A percentile compares a stretch with the other conserved stretches of the same genome.
phyloP scores from a whole-genome alignment of 1,284 basidiomycete species.

The Puccinia triticina region DNA sequence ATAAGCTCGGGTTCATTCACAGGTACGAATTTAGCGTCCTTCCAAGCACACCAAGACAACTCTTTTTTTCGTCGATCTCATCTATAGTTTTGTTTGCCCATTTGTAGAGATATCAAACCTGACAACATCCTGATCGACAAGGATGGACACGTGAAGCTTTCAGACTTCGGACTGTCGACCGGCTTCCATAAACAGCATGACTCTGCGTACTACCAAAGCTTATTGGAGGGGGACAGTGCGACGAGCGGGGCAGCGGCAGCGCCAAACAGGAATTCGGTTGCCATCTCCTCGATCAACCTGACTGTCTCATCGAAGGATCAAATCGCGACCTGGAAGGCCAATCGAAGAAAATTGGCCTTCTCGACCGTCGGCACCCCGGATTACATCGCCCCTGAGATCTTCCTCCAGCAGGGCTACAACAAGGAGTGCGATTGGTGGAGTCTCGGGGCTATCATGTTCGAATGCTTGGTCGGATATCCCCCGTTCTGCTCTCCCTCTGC shows the following conservation, averaged over 20 bases:
- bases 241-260: slow-evolving; percentile 19
- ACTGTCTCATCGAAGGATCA: slow-evolving; percentile 90
- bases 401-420: slow-evolving; percentile 94
- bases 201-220: slow-evolving; percentile 88
- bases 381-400: slow-evolving; percentile 99
- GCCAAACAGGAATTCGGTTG: slow-evolving; percentile 76
- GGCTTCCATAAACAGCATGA: slow-evolving; percentile 95
- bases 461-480: slow-evolving; percentile 92
- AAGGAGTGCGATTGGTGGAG: slow-evolving; percentile 94
- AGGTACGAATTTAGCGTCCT: slow-evolving; percentile 66
- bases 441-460: slow-evolving; percentile 90
- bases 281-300: slow-evolving; percentile 91
- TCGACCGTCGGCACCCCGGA: slow-evolving; percentile 98
- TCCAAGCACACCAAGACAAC: neutral
- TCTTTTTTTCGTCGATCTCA: slow-evolving; percentile 24
- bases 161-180: slow-evolving; percentile 91
- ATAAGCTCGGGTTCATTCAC: slow-evolving; percentile 98
- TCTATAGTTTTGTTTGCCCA: slow-evolving; percentile 9
- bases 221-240: slow-evolving; percentile 68
- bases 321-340: slow-evolving; percentile 99
- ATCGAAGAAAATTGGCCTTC: slow-evolving; percentile 92
- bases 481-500: slow-evolving; percentile 98
- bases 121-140: slow-evolving; percentile 97
- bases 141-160: slow-evolving; percentile 89
- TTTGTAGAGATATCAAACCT: slow-evolving; percentile 84